phyloP scores from a whole-genome alignment of 108 stramenopile genomes.

The Cyclostephanos invisitatus region DNA sequence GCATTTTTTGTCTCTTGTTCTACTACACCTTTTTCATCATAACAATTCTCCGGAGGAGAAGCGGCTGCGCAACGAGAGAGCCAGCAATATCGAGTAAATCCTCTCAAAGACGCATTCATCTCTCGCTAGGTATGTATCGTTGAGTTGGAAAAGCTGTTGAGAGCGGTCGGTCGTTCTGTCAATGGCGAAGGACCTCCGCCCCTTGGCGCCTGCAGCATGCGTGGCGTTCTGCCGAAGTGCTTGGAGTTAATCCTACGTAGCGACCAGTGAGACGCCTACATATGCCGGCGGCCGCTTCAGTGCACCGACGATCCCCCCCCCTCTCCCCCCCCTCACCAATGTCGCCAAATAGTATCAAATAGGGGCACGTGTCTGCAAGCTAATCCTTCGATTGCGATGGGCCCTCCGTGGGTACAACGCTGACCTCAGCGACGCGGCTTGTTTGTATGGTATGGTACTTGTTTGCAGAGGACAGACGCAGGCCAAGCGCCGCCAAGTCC shows the following conservation, averaged over 20 bases:
- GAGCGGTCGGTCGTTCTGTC: not conserved
- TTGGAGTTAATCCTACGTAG: not conserved
- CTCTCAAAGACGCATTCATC: not conserved
- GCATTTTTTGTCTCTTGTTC: no score
- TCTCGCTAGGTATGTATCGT: not conserved
- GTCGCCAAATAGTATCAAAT: not conserved
- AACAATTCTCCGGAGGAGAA: not conserved
- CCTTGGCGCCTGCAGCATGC: not conserved
- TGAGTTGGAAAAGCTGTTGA: not conserved
- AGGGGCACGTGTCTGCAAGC: not conserved
- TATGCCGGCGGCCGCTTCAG: not conserved
- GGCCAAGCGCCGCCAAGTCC: not conserved
- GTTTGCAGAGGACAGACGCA: conserved; percentile 29
- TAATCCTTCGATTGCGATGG: not conserved
- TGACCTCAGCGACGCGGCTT: not conserved
- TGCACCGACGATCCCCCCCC: not conserved
- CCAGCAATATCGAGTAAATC: not conserved
- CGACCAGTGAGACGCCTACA: not conserved
- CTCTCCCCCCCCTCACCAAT: not conserved
- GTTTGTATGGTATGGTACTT: not conserved
- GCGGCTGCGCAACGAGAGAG: not conserved
- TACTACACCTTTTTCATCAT: no score
- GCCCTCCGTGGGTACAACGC: not conserved
- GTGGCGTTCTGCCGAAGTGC: not conserved
- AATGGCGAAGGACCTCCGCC: not conserved